Conservation (phyloP, 495 filamentous ascomycete genomes). For the Xylaria scruposa region DNA sequence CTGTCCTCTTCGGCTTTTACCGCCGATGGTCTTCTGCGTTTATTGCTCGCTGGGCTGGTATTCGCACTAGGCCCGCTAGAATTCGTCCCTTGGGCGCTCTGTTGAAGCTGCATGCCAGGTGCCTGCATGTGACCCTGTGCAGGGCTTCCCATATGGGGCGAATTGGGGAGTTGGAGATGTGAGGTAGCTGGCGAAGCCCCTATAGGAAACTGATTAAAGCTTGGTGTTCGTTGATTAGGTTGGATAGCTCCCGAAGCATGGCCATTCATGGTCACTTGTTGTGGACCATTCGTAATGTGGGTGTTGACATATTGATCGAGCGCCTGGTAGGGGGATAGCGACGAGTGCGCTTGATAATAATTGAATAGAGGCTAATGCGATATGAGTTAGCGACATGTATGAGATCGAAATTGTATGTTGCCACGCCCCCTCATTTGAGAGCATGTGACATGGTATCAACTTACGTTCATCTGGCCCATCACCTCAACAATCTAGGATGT, state of each 20-base stretch:
- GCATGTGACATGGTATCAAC: conserved; percentile 18
- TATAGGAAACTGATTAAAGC: conserved; percentile 58
- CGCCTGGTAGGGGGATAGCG: conserved; percentile 64
- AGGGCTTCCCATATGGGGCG: conserved; percentile 65
- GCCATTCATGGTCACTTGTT: conserved; percentile 46
- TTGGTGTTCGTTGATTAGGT: conserved; percentile 52
- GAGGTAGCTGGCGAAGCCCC: conserved; percentile 61
- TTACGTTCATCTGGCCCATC: conserved; percentile 71
- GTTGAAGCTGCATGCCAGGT: conserved; percentile 73
- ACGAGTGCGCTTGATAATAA: conserved; percentile 64
- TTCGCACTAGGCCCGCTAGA: conserved; percentile 80
- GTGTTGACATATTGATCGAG: conserved; percentile 65
- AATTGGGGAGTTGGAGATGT: conserved; percentile 64
- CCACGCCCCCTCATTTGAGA: not conserved
- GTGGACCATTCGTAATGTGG: conserved; percentile 41
- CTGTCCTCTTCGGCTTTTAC: conserved; percentile 79
- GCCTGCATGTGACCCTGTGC: conserved; percentile 65
- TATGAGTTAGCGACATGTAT: not conserved
- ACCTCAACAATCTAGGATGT: conserved; percentile 69
- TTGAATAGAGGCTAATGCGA: conserved; percentile 58
- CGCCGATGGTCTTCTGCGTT: conserved; percentile 75
- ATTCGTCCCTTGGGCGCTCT: conserved; percentile 72
- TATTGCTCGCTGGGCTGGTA: conserved; percentile 81
- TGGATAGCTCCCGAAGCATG: conserved; percentile 43
- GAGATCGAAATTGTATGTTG: not conserved